Evolutionary conservation across 192 early-diverging fungal genomes (phyloP).

Genomic region (Coemansia sp.): DNA sequence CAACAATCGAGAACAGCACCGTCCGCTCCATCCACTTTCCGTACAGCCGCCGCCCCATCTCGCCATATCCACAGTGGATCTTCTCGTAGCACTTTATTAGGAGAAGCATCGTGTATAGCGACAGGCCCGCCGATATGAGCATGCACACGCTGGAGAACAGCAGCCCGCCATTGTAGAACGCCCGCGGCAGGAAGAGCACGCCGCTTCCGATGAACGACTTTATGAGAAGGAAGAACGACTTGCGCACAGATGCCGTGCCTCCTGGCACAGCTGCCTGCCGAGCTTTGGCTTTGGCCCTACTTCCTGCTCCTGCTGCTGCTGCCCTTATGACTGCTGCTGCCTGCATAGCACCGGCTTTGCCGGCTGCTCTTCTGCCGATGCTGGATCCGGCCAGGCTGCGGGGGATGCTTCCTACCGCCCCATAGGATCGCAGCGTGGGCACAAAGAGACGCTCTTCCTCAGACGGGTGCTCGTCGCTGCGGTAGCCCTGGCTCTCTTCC

Average conservation of each 20-base stretch:
- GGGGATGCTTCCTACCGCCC: background rate
- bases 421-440: background rate
- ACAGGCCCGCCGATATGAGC: slow-evolving; percentile 56
- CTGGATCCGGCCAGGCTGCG: background rate
- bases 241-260: slow-evolving; percentile 59
- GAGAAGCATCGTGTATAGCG: slow-evolving; percentile 64
- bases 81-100: slow-evolving; percentile 60
- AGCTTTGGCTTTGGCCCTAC: background rate
- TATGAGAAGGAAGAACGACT: slow-evolving; percentile 71
- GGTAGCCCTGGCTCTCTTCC: background rate
- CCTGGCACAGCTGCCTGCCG: background rate
- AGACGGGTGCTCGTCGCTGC: background rate
- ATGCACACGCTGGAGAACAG: slow-evolving; percentile 57
- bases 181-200: slow-evolving; percentile 67
- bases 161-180: slow-evolving; percentile 75
- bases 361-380: background rate
- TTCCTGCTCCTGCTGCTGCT: background rate
- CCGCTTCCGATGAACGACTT: slow-evolving; percentile 82
- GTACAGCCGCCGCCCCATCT: slow-evolving; percentile 63
- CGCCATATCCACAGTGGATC: slow-evolving; percentile 61
- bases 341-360: background rate
- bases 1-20: slow-evolving; percentile 65
- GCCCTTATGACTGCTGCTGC: background rate
- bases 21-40: slow-evolving; percentile 58
- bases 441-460: slow-evolving; percentile 7